Base-by-base conservation (phyloP, 2,329 filamentous ascomycete species). In the Colletotrichum ledebouriae region DNA sequence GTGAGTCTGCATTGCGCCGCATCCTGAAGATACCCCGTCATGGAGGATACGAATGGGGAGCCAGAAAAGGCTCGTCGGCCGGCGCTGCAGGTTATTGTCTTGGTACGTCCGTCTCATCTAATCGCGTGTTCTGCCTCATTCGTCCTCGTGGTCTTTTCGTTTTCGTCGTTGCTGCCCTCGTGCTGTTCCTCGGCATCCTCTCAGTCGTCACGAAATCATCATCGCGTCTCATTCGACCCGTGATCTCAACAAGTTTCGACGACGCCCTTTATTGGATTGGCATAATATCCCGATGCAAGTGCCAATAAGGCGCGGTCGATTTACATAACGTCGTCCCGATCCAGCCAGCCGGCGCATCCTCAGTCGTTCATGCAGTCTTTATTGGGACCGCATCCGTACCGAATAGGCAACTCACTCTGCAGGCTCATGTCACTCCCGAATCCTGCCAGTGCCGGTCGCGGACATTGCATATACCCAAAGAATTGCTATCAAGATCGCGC, bases 51-150 rank as follows among this genome's bases (percentile, higher is more conserved):
- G 13, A 59, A 68, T 58, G 65, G 61, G 29, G 60, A 64, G 60
- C 50, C 62, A 3, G 66, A 67, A 11, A 57, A 56, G 37, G 46
- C 50, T 44, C 46, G 13, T 47, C 49, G 29, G 29, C 85, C 88
- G 77, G 87, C 88, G 46, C 81, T 94, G 80, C 90, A 94, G 80
- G 89, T 94, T 53, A 92, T 93, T 80, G 84, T 94, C 67, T 79
- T 94, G 83, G 91, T 94, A 82, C 83, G 90, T 86, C 60, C 42
- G n/a, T 50, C 56, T 49, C 33, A 58, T 67, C 59, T 69, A 49
- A 53, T 9, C 15, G 42, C 6, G 42, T 29, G 29, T 7, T 29
- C 17, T 20, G 15, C 17, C 42, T 20, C 17, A 10, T 46, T 46
- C n/a, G 42, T 55, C 34, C 33, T 55, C 53, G 20, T 25, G 17